These are phyloP conservation scores for Arachis hypogaea DNA, from an alignment of 306 rosid species.

Conservation along the genomic window DNA sequence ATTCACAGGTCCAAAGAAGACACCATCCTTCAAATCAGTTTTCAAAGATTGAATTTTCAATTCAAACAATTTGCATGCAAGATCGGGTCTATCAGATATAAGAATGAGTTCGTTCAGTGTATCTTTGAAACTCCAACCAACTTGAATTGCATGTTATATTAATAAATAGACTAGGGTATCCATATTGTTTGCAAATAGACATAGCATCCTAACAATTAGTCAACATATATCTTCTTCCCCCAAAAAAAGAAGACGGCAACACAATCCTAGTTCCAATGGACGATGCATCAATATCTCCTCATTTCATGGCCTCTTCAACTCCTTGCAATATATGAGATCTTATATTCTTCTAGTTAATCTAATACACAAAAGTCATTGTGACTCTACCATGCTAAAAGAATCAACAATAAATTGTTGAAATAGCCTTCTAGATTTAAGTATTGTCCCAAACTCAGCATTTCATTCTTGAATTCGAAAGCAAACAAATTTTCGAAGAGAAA, in stretches of 20 bases:
- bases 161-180: too few species aligned
- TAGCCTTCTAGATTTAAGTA: too few species aligned
- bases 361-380: not conserved
- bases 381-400: not conserved
- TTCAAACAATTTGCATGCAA: not conserved
- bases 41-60: not conserved
- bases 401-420: too few species aligned
- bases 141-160: not conserved
- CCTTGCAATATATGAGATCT: not conserved
- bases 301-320: not conserved
- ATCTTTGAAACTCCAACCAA: not conserved
- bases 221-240: not conserved
- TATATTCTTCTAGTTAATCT: not conserved
- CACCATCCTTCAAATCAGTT: too few species aligned
- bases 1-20: too few species aligned
- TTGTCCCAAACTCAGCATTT: too few species aligned
- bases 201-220: not conserved
- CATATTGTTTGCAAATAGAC: too few species aligned
- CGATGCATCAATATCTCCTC: not conserved
- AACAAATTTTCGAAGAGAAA: too few species aligned
- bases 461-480: too few species aligned
- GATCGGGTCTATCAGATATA: not conserved
- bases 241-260: not conserved
- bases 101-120: too few species aligned
- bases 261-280: not conserved